Conservation (phyloP, 2,329 filamentous ascomycete genomes). For the Penicillium sp. region DNA sequence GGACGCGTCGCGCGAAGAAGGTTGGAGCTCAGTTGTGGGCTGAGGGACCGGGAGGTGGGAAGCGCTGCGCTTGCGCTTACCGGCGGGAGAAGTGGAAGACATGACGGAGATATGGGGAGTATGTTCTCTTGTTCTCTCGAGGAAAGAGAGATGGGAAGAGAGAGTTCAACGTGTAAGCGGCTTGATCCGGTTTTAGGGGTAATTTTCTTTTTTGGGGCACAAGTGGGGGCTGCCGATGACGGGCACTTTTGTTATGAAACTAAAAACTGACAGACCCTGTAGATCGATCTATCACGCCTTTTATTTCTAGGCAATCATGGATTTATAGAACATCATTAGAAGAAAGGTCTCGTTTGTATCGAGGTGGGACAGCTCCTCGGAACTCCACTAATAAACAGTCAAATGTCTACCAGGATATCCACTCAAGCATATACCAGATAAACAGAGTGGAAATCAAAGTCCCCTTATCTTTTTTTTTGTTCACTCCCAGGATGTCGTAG, state of each 20-base stretch:
- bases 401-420: slow-evolving; percentile 6
- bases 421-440: neutral
- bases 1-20: slow-evolving; percentile 79
- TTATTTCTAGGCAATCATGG: neutral
- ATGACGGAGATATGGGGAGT: slow-evolving; percentile 42
- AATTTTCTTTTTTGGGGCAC: slow-evolving; percentile 14
- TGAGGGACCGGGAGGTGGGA: slow-evolving; percentile 50
- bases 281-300: neutral
- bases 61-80: slow-evolving; percentile 77
- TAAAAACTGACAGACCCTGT: neutral
- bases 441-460: neutral
- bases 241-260: neutral
- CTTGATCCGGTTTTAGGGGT: slow-evolving; percentile 11
- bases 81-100: slow-evolving; percentile 59
- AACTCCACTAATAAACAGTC: slow-evolving; percentile 21
- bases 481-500: neutral
- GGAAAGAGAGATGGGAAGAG: slow-evolving; percentile 1
- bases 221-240: slow-evolving; percentile 5
- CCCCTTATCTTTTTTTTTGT: neutral
- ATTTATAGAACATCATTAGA: neutral
- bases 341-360: neutral
- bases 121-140: slow-evolving; percentile 2
- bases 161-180: slow-evolving; percentile 4
- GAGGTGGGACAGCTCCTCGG: neutral
- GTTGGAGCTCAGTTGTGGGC: slow-evolving; percentile 61